A percentile compares a stretch with the other conserved stretches of the same genome.
Conservation (phyloP, 2,329 filamentous ascomycete species). For the Colletotrichum echinochloae region DNA sequence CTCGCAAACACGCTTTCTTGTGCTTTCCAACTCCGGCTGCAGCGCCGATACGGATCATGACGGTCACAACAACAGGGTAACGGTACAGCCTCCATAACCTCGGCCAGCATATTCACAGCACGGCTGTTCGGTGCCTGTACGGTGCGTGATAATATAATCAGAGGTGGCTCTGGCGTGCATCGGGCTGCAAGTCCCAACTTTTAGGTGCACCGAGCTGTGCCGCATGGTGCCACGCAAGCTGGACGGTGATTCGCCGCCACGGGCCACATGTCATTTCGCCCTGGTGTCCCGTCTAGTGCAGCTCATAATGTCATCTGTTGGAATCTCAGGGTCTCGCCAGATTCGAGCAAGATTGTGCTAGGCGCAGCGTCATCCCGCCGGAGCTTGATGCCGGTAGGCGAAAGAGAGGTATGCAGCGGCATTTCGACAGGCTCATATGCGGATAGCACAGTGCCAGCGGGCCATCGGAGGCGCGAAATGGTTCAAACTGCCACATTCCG, state of each 20-base stretch:
- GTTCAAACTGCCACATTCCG: neutral
- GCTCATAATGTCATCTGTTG: slow-evolving; percentile 22
- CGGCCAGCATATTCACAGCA: neutral
- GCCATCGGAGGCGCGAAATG: neutral
- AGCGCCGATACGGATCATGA: neutral
- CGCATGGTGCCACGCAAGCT: neutral
- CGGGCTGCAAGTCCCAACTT: neutral
- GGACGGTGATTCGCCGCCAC: neutral
- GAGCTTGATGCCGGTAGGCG: slow-evolving; percentile 24
- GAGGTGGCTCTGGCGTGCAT: neutral
- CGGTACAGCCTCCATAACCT: neutral
- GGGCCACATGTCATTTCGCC: slow-evolving; percentile 17
- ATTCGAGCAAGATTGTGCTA: slow-evolving; percentile 19
- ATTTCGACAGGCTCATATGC: slow-evolving; percentile 11
- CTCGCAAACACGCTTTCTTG: neutral
- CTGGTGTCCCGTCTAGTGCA: neutral
- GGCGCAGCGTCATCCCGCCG: slow-evolving; percentile 18
- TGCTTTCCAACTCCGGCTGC: neutral
- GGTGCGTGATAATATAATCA: neutral
- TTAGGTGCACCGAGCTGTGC: neutral
- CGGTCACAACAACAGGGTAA: too few species aligned
- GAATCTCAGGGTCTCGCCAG: slow-evolving; percentile 25
- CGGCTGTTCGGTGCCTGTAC: too few species aligned
- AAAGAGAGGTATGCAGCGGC: slow-evolving; percentile 23
- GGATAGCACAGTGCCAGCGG: neutral